Conservation (phyloP, 306 rosid species). For the Rosa persica region DNA sequence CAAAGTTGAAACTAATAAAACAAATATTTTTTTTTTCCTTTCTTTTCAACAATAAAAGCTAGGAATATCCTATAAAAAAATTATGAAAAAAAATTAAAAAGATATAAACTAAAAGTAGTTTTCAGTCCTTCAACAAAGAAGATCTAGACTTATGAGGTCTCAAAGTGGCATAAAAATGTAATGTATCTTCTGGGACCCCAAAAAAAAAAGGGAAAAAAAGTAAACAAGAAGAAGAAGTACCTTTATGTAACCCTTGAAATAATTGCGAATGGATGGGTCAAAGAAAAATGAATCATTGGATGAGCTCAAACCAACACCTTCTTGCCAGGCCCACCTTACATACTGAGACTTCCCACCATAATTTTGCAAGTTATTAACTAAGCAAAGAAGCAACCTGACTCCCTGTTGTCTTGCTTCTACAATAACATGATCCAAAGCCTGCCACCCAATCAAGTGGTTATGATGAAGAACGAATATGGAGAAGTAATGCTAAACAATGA, state of each 20-base stretch:
- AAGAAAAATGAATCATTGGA: conserved; percentile 97
- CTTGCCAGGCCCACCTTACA: conserved; percentile 99
- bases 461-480: not conserved
- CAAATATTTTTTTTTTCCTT: not conserved
- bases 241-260: conserved; percentile 85
- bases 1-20: not conserved
- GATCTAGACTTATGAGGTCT: not conserved
- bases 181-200: not conserved
- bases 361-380: conserved; percentile 88
- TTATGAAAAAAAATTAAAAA: not conserved
- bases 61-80: not conserved
- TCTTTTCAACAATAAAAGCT: not conserved
- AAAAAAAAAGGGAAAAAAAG: not conserved
- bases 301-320: conserved; percentile 84
- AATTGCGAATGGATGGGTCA: conserved; percentile 78
- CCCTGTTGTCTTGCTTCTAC: conserved; percentile 85
- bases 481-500: not conserved
- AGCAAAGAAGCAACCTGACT: conserved; percentile 80
- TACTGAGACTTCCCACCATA: conserved; percentile 97
- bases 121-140: not conserved
- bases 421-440: conserved; percentile 91
- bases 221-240: conserved; percentile 34
- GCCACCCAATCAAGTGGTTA: conserved; percentile 36
- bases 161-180: not conserved
- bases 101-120: not conserved